Conservation (phyloP, 2,329 filamentous ascomycete species). For the Fragosphaeria purpurea region DNA sequence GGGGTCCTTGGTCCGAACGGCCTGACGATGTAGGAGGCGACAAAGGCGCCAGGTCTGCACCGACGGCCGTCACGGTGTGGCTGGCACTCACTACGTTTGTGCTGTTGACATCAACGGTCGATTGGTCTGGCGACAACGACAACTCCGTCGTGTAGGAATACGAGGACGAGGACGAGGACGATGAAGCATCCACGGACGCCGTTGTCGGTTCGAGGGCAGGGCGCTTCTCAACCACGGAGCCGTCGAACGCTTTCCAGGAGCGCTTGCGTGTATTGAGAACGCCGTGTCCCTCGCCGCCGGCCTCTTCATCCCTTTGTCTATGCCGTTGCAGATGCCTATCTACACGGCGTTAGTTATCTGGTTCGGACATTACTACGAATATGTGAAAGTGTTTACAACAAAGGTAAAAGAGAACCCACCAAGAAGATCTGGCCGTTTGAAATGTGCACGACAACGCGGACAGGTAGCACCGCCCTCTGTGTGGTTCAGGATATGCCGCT, state of each 20-base stretch:
- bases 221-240: slow-evolving; percentile 6
- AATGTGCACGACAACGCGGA: slow-evolving; percentile 10
- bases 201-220: background rate
- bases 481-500: slow-evolving; percentile 68
- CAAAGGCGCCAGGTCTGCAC: too few relatives aligned
- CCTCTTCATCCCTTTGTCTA: slow-evolving; percentile 9
- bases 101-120: too few relatives aligned
- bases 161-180: too few relatives aligned
- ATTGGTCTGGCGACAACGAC: too few relatives aligned
- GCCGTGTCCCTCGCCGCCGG: slow-evolving; percentile 11
- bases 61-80: too few relatives aligned
- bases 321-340: slow-evolving; percentile 11
- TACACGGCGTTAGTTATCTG: too few relatives aligned
- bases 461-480: slow-evolving; percentile 7
- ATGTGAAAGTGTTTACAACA: background rate
- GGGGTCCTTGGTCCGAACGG: too few relatives aligned
- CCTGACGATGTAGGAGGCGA: too few relatives aligned
- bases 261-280: slow-evolving; percentile 12
- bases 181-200: too few relatives aligned
- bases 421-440: slow-evolving; percentile 13
- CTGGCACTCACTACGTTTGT: background rate
- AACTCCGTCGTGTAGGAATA: too few relatives aligned
- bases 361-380: background rate
- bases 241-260: slow-evolving; percentile 10
- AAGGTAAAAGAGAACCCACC: background rate